These are phyloP conservation scores for Cutaneotrichosporon sp. DNA, from an alignment of 1,284 basidiomycete genomes.

Conservation along the genomic window DNA sequence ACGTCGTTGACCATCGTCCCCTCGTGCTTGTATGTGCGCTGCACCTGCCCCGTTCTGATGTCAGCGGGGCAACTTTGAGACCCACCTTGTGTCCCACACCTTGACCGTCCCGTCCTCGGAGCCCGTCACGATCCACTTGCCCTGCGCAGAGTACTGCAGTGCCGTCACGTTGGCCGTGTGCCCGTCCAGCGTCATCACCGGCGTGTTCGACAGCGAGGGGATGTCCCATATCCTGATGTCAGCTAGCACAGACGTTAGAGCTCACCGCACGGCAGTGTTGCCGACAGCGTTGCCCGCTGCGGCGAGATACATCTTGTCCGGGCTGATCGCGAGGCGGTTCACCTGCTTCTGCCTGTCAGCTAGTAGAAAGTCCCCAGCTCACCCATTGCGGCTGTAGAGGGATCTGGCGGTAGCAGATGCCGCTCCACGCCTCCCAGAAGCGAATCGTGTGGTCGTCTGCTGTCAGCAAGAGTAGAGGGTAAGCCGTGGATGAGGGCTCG, in stretches of 20 bases:
- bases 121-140: conserved; percentile 97
- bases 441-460: conserved; percentile 92
- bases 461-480: not conserved
- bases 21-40: conserved; percentile 60
- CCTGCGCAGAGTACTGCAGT: conserved; percentile 93
- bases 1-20: conserved; percentile 84
- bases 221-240: conserved; percentile 59
- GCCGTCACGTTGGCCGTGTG: conserved; percentile 95
- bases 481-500: not conserved
- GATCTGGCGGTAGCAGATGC: conserved; percentile 95
- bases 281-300: conserved; percentile 98
- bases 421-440: conserved; percentile 99
- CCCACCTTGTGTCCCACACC: conserved; percentile 97
- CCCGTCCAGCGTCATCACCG: conserved; percentile 84
- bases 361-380: conserved; percentile 16
- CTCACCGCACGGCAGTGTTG: conserved; percentile 77
- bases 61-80: conserved; percentile 11
- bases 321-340: conserved; percentile 93
- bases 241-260: not conserved
- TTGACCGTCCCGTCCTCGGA: conserved; percentile 97
- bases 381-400: conserved; percentile 61
- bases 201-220: conserved; percentile 70
- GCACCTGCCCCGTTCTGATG: conserved; percentile 58
- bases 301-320: conserved; percentile 88
- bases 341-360: conserved; percentile 73